Evolutionary conservation across 2,329 filamentous ascomycete species (phyloP).

Genomic region (Ascosphaera aggregata): DNA sequence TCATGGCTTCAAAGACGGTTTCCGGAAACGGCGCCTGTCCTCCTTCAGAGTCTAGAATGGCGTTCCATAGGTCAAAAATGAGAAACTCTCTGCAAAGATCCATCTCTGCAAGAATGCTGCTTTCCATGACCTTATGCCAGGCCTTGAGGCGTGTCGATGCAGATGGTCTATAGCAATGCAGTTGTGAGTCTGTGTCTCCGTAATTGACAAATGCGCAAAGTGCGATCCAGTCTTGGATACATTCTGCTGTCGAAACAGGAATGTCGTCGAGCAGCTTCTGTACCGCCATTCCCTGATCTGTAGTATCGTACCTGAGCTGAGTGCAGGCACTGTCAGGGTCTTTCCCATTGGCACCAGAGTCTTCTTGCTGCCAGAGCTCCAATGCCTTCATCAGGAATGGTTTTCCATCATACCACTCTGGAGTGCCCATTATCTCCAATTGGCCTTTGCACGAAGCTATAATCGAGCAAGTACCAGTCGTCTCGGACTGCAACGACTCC

Average conservation of each 20-base stretch:
- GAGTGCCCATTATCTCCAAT: too few relatives aligned
- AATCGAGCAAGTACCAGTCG: too few relatives aligned
- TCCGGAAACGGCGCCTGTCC: conserved; percentile 13
- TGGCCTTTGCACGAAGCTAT: too few relatives aligned
- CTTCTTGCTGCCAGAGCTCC: too few relatives aligned
- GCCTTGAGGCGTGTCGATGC: conserved; percentile 22
- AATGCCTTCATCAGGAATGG: too few relatives aligned
- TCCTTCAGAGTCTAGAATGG: conserved; percentile 14
- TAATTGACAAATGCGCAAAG: conserved; percentile 29
- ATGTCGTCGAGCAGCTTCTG: conserved; percentile 24
- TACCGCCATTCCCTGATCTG: conserved; percentile 13
- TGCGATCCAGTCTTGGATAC: conserved; percentile 25
- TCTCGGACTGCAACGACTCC: too few relatives aligned
- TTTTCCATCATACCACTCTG: too few relatives aligned
- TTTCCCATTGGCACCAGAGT: too few relatives aligned
- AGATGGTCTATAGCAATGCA: conserved; percentile 23
- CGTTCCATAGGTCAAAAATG: conserved; percentile 18
- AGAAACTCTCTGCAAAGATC: conserved; percentile 19
- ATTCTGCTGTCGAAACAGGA: conserved; percentile 29
- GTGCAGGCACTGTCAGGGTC: too few relatives aligned
- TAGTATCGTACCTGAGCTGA: too few relatives aligned
- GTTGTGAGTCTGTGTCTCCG: conserved; percentile 3
- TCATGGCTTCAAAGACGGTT: conserved; percentile 16
- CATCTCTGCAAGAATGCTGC: conserved; percentile 17
- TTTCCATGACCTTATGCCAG: conserved; percentile 23